Evolutionary conservation across 495 filamentous ascomycete species (phyloP).

Genomic region (Rhypophila decipiens): DNA sequence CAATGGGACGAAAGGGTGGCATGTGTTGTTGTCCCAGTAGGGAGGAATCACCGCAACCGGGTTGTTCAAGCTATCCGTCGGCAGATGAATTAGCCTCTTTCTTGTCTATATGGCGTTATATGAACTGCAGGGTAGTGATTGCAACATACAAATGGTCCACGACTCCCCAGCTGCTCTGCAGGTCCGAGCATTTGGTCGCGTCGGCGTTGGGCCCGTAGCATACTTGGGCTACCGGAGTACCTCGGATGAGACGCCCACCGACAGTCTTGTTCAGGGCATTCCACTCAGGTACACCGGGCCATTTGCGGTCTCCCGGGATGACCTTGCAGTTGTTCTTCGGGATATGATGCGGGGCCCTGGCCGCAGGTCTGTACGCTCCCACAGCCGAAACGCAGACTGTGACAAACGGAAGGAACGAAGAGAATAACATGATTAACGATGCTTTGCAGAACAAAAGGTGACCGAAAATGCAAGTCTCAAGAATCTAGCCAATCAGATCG

Average conservation of each 20-base stretch:
- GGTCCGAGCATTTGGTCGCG: conserved; percentile 4
- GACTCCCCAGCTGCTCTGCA: conserved; percentile 9
- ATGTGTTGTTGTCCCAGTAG: conserved; percentile 44
- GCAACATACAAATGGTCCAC: conserved; percentile 5
- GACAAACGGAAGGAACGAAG: no score
- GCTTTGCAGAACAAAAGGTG: no score
- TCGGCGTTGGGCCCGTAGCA: conserved; percentile 35
- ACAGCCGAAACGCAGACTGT: no score
- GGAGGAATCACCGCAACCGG: conserved; percentile 34
- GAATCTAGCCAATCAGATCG: no score
- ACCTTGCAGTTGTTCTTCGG: no score
- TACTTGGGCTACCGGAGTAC: conserved; percentile 25
- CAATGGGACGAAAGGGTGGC: conserved; percentile 45
- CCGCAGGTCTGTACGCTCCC: no score
- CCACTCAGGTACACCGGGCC: conserved; percentile 17
- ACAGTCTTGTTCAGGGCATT: conserved; percentile 18
- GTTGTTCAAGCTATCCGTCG: conserved; percentile 2
- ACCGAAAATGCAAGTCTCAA: no score
- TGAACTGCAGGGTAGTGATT: background rate
- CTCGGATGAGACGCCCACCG: conserved; percentile 20
- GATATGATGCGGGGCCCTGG: no score
- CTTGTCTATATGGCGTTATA: background rate
- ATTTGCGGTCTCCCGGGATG: conserved; percentile 20
- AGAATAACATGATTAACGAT: no score
- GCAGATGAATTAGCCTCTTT: background rate